Conservation (phyloP, 2,329 filamentous ascomycete species). For the Meredithiella fracta region DNA sequence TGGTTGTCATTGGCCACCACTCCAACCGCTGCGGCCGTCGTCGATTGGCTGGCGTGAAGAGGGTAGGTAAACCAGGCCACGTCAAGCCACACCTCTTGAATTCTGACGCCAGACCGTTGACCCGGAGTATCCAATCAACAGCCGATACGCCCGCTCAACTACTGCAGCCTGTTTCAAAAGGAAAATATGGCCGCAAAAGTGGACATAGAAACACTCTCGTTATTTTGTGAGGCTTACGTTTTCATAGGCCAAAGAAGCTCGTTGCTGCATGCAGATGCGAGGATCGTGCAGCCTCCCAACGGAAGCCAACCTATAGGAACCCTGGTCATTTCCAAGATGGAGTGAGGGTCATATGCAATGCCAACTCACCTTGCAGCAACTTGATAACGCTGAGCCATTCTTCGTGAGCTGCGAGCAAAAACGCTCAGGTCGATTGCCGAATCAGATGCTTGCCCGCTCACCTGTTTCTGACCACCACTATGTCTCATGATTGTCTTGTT, state of each 20-base stretch:
- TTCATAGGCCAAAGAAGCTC: slow-evolving; percentile 10
- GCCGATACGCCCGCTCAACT: neutral
- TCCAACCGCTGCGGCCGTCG: too few relatives aligned
- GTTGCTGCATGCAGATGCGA: slow-evolving; percentile 7
- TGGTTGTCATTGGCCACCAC: too few relatives aligned
- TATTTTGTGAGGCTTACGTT: slow-evolving; percentile 11
- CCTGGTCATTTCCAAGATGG: slow-evolving; percentile 12
- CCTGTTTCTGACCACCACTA: neutral
- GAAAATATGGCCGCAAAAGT: slow-evolving; percentile 1
- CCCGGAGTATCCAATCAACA: neutral
- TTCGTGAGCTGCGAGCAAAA: neutral
- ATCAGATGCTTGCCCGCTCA: slow-evolving; percentile 11
- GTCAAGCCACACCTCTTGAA: neutral
- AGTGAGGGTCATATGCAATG: slow-evolving; percentile 13
- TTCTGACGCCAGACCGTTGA: neutral
- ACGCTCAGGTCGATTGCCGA: slow-evolving; percentile 1
- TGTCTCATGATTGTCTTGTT: neutral
- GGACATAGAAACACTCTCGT: slow-evolving; percentile 8
- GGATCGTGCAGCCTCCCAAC: slow-evolving; percentile 9
- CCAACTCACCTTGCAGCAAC: slow-evolving; percentile 14
- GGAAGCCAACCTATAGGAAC: slow-evolving; percentile 12
- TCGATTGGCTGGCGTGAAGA: too few relatives aligned
- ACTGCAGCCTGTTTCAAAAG: slow-evolving; percentile 1
- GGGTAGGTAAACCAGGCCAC: neutral
- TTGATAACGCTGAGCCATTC: slow-evolving; percentile 7